Base-by-base conservation (phyloP, 2,329 filamentous ascomycete genomes). In the Scytalidium sp. region DNA sequence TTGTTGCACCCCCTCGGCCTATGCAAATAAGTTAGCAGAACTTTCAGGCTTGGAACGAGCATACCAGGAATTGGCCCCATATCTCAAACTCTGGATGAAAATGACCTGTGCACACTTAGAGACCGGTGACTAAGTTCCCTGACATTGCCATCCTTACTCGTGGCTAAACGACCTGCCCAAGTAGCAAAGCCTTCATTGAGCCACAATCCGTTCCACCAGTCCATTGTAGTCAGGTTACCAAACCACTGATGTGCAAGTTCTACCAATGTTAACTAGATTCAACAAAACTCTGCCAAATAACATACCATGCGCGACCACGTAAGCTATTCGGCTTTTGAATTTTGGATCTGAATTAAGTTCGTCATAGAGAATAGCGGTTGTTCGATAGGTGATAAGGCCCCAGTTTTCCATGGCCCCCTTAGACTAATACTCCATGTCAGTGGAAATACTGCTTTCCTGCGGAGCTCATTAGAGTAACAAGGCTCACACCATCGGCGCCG, bases 171-270 rank as follows among this genome's bases (percentile, higher is more conserved):
- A 29, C 25, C 32, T 36, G 96, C 92, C 92, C 91, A 97, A 5
- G 93, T 97, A 40, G 93, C 92, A 64, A 97, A 97, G n/a, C 91
- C 91, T 70, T 97, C 92, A 64, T 95, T 95, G 47, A 95, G 78
- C 90, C 90, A 96, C 39, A 93, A 79, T 72, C 94, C 88, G 64
- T 85, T 88, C 88, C 88, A 92, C 89, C 90, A 95, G 67, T 94
- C 89, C 90, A 95, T 95, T 8, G 90, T 95, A 42, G 93, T 90
- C 6, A 95, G 79, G 67, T 96, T 94, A 41, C 90, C 90, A 59
- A 95, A 95, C 90, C 90, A 96, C 71, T 94, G 90, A 64, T 96
- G 90, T 49, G 90, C 93, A 54, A 97, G 78, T 70, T 97, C 92
- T 29, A 29, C 25, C 25, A 7, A 13, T 7, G 25, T 29, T 13